Conservation (phyloP, 306 rosid species). For the Vicia villosa region DNA sequence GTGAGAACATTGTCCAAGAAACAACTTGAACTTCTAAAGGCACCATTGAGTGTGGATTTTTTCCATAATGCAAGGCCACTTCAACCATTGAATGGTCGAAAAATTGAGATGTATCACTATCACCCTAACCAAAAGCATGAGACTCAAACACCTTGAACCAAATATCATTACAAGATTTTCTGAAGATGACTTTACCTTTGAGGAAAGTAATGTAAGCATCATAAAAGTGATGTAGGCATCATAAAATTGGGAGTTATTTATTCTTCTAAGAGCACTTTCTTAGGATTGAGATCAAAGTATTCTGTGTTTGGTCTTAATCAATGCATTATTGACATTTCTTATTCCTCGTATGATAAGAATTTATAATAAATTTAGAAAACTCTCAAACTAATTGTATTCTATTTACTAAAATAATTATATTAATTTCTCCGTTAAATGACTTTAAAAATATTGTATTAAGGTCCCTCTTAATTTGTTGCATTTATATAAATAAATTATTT, state of each 20-base stretch:
- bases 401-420: too few species aligned
- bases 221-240: background rate
- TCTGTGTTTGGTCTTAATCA: background rate
- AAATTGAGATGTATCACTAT: conserved; percentile 41
- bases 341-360: too few species aligned
- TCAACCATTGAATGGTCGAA: conserved; percentile 68
- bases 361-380: too few species aligned
- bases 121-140: background rate
- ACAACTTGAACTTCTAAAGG: conserved; percentile 58
- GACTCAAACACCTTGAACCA: background rate
- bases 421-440: too few species aligned
- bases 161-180: background rate
- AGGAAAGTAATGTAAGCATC: background rate
- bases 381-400: too few species aligned
- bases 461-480: too few species aligned
- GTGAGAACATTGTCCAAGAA: conserved; percentile 63
- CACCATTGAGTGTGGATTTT: conserved; percentile 50
- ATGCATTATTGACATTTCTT: too few species aligned
- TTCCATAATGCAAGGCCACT: conserved; percentile 72
- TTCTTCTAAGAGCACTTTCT: background rate
- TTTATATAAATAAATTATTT: too few species aligned
- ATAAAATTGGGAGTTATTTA: background rate
- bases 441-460: too few species aligned
- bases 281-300: background rate
- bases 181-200: background rate